Base-by-base conservation (phyloP, 139 green algal species). In the Chlorella sp. region DNA sequence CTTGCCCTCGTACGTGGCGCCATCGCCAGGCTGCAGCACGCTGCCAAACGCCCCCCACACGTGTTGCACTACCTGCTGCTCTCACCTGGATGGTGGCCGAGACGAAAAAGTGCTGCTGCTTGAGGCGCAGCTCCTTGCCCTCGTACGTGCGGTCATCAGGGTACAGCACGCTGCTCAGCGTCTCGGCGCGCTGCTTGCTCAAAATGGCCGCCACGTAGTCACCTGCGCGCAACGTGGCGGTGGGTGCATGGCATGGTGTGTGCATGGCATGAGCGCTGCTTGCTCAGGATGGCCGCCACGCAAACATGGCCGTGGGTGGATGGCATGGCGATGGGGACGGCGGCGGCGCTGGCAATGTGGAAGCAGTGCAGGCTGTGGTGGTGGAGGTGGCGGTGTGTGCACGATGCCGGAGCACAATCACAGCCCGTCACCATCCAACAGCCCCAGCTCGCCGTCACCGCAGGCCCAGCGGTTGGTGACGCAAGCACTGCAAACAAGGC, bases 91-190 rank as follows among this genome's bases (percentile, higher is more conserved):
- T 86, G 5, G 95, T 97, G 51, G 95, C 93, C 22, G 80, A 92
- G 59, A 97, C 91, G 77, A 99, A 98, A 86, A 99, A 99, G 89
- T 97, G 91, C 89, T 99, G 96, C 87, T 99, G 95, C 84, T 98
- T 98, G 30, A 99, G 88, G 36, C 95, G 90, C 80, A 99, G 87
- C 91, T 97, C 92, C 81, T 97, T 97, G 82, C 95, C 96, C 83
- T 97, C 90, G 69, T 96, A 96, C 27, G 90, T 98, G 70, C 88
- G 84, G 89, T 99, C 96, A 70, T 98, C 90, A 33, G 96, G 96
- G 88, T 99, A 99, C 26, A 99, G 90, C 82, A 99, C 96, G 26
- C 73, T 87, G 70, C 80, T 92, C 73, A 99, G 92, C 24, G 95
- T 96, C 88, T 99, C 96, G 5, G 96, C 94, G 36, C 92, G 85